These are phyloP conservation scores for Yamagishiella unicocca DNA, from an alignment of 139 green algal genomes.

Conservation along the genomic window DNA sequence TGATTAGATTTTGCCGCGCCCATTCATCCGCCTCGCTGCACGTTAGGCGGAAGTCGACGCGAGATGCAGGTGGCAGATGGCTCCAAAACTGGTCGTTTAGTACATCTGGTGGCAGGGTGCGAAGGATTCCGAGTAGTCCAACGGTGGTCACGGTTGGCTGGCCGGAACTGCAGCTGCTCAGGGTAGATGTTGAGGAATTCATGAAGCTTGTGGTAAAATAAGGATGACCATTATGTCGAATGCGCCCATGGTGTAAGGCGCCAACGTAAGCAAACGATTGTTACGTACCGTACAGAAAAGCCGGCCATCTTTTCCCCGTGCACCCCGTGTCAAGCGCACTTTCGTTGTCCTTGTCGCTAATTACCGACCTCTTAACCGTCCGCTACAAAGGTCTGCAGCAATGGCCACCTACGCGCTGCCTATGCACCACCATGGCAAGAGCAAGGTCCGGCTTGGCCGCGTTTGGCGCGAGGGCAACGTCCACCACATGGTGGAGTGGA, in stretches of 20 bases:
- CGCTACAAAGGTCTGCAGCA: neutral
- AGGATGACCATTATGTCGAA: too few relatives aligned
- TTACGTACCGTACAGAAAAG: too few relatives aligned
- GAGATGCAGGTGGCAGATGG: neutral
- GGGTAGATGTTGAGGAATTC: too few relatives aligned
- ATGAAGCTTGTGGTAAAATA: too few relatives aligned
- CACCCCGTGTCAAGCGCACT: too few relatives aligned
- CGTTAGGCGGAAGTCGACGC: neutral
- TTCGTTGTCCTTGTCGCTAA: too few relatives aligned
- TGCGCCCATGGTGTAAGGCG: too few relatives aligned
- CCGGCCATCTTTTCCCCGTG: too few relatives aligned
- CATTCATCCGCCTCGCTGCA: neutral
- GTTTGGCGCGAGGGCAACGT: constrained; percentile 81
- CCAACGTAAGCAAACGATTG: too few relatives aligned
- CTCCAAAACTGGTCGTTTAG: neutral
- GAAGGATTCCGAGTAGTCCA: neutral
- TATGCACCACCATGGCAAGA: constrained; percentile 92
- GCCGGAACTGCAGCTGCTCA: too few relatives aligned
- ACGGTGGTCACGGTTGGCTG: too few relatives aligned
- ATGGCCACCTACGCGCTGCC: constrained; percentile 53
- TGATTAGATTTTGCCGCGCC: neutral
- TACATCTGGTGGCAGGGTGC: neutral
- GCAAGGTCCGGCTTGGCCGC: constrained; percentile 79
- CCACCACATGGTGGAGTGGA: constrained; percentile 91
- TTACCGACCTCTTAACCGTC: too few relatives aligned